Evolutionary conservation across 768 basidiomycete species (phyloP).

Genomic region (Pisolithus tinctorius): DNA sequence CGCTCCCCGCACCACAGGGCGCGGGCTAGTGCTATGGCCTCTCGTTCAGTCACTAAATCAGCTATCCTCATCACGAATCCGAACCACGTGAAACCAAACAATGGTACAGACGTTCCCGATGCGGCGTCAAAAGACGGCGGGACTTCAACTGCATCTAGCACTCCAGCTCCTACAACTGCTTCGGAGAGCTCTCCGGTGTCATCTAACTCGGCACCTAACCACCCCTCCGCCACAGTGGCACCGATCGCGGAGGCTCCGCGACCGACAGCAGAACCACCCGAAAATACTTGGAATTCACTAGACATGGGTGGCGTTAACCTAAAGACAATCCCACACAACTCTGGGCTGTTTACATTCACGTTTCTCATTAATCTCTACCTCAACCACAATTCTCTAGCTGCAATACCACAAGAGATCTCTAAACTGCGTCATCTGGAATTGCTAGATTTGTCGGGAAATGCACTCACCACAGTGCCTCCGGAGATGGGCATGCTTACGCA

Average conservation of each 20-base stretch:
- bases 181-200: conserved; percentile 32
- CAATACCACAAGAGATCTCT: conserved; percentile 77
- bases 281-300: conserved; percentile 81
- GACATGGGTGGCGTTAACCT: conserved; percentile 96
- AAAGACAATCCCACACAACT: conserved; percentile 77
- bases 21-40: conserved; percentile 90
- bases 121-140: conserved; percentile 22
- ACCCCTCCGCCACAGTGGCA: conserved; percentile 71
- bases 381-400: conserved; percentile 83
- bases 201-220: conserved; percentile 36
- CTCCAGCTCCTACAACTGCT: conserved; percentile 24
- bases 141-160: conserved; percentile 22
- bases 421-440: conserved; percentile 80
- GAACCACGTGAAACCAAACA: conserved; percentile 50
- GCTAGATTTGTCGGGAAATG: conserved; percentile 90
- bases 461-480: conserved; percentile 65
- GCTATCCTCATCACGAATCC: conserved; percentile 92
- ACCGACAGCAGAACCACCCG: conserved; percentile 59
- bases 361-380: conserved; percentile 94
- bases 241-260: conserved; percentile 64
- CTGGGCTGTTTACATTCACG: conserved; percentile 77
- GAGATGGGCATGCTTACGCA: conserved; percentile 88
- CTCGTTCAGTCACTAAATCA: conserved; percentile 77
- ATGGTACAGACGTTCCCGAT: conserved; percentile 22
- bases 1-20: conserved; percentile 92